Conservation (phyloP, 768 basidiomycete genomes). For the Termitomyces sp. region DNA sequence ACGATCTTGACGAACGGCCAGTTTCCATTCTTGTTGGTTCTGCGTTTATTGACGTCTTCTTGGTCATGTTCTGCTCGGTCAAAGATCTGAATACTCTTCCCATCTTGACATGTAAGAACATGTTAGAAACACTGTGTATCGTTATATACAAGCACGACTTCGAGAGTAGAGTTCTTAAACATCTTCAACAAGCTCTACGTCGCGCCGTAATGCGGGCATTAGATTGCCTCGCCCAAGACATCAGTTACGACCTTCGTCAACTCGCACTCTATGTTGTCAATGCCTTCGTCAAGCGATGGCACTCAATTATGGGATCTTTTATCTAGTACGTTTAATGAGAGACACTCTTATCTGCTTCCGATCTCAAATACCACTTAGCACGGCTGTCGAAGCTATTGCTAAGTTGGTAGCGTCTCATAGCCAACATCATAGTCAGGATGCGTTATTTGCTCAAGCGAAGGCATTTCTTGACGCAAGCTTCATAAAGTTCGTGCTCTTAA, state of each 20-base stretch:
- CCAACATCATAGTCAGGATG: slow-evolving; percentile 52
- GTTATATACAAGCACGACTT: slow-evolving; percentile 76
- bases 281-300: slow-evolving; percentile 61
- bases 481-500: slow-evolving; percentile 32
- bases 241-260: slow-evolving; percentile 68
- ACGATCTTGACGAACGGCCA: slow-evolving; percentile 43
- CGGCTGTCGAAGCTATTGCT: slow-evolving; percentile 49
- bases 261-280: slow-evolving; percentile 59
- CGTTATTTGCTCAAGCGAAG: slow-evolving; percentile 54
- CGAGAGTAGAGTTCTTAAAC: slow-evolving; percentile 47
- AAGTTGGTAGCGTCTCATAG: slow-evolving; percentile 45
- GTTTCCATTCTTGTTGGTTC: slow-evolving; percentile 55
- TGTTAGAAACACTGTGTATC: slow-evolving; percentile 63
- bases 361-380: slow-evolving; percentile 28
- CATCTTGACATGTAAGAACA: slow-evolving; percentile 51
- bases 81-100: slow-evolving; percentile 47
- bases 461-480: slow-evolving; percentile 52
- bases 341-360: not conserved
- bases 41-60: slow-evolving; percentile 56
- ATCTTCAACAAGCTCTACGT: slow-evolving; percentile 51
- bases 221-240: slow-evolving; percentile 47
- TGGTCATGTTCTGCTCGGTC: slow-evolving; percentile 48
- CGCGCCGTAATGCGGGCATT: slow-evolving; percentile 49
- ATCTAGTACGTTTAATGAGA: slow-evolving; percentile 41
- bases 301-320: slow-evolving; percentile 47